Conservation (phyloP, 139 green algal genomes). For the Auxenochlorella pyrenoidosa region DNA sequence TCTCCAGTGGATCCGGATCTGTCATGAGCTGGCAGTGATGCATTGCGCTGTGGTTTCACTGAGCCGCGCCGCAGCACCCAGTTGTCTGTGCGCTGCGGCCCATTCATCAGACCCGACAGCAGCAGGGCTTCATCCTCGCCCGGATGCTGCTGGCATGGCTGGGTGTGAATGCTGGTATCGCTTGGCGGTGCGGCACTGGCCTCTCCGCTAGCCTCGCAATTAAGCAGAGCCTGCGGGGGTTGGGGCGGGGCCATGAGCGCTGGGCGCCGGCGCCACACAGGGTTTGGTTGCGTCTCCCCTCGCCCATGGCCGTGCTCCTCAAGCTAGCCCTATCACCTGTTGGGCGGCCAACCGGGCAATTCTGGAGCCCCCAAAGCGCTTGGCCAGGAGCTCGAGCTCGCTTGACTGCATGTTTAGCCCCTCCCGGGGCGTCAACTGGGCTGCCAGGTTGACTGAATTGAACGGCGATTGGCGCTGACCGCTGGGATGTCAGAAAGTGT, state of each 20-base stretch:
- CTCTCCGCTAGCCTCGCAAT: neutral
- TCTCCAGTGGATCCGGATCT: too few species aligned
- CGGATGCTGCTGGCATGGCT: neutral
- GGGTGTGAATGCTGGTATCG: neutral
- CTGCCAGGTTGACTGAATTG: too few species aligned
- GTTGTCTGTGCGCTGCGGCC: neutral
- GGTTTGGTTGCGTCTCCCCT: too few species aligned
- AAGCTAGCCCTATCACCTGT: neutral
- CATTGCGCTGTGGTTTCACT: neutral
- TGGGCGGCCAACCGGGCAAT: neutral
- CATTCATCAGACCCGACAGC: neutral
- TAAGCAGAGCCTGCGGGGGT: constrained; percentile 2
- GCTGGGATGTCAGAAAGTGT: too few species aligned
- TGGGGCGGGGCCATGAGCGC: neutral
- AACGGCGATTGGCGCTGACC: too few species aligned
- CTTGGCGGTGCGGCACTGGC: neutral
- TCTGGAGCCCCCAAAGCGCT: neutral
- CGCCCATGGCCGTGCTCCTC: neutral
- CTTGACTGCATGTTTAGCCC: neutral
- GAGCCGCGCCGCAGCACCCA: neutral
- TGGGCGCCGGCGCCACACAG: neutral
- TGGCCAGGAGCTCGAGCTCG: neutral
- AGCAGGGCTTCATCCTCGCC: neutral
- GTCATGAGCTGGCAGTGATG: too few species aligned
- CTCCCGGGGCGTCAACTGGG: too few species aligned